A percentile compares a stretch with the other conserved stretches of the same genome.
These are phyloP conservation scores for Ampelomyces quisqualis DNA, from an alignment of 2,329 filamentous ascomycete species.

Conservation along the genomic window DNA sequence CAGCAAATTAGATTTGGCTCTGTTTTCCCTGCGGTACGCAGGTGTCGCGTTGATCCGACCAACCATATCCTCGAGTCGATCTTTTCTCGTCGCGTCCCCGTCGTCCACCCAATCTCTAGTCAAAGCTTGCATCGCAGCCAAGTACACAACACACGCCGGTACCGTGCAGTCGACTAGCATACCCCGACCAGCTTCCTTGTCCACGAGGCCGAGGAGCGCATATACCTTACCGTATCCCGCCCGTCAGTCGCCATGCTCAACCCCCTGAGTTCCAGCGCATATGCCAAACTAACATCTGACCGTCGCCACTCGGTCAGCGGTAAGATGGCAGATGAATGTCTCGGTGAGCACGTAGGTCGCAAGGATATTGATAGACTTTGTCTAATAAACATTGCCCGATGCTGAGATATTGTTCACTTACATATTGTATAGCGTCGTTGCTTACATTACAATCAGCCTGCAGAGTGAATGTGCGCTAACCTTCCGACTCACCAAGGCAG, in stretches of 20 bases:
- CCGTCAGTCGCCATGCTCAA: constrained; percentile 6
- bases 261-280: not conserved
- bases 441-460: too few species aligned
- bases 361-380: too few species aligned
- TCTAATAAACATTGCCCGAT: not conserved
- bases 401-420: not conserved
- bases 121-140: not conserved
- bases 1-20: not conserved
- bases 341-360: too few species aligned
- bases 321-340: not conserved
- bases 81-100: not conserved
- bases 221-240: constrained; percentile 17
- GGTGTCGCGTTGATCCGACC: not conserved
- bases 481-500: too few species aligned
- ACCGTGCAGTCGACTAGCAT: not conserved
- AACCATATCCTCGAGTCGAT: not conserved
- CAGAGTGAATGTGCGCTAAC: too few species aligned
- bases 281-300: not conserved
- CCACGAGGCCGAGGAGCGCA: constrained; percentile 11
- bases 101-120: not conserved
- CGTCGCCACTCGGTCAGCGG: not conserved
- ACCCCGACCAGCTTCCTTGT: not conserved
- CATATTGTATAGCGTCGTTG: too few species aligned
- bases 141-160: not conserved
- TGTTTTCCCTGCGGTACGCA: not conserved